Evolutionary conservation across 2,329 filamentous ascomycete species (phyloP), one percentile per base, ranked within the genome.

Genomic region (Fusarium torulosum): DNA sequence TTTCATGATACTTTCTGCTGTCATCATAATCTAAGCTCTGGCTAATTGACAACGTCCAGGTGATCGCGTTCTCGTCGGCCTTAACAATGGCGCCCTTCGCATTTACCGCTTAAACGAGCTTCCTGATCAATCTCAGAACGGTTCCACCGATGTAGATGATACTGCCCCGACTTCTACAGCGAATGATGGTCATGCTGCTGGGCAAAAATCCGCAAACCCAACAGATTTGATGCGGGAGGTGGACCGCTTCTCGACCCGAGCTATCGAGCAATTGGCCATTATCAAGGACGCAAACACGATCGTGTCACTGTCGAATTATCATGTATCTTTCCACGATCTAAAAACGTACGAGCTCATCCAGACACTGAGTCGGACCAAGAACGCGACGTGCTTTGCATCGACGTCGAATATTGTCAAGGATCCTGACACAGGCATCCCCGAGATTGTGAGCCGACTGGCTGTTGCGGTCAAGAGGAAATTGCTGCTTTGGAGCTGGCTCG

Each of bases 331-430:
- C 33, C 90, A 99, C 80, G 94, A 99, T 77, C 84, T 97, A 21
- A 89, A 95, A 67, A 92, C 89, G 29, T 97, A 96, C 79, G 86
- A 91, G 68, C 85, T 94, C 58, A 88, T 95, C 74, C 92, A 97
- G 78, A 91, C 85, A 2, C 83, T 99, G 42, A 82, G 88, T 51
- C 90, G 91, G 76, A 97, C 94, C 14, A 96, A 92, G 80, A 96
- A 96, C 71, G 95, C 96, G 15, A 90, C 90, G 3, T 90, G 90
- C 42, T 98, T 99, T 78, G 94, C 95, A 2, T 93, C 97, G 42
- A 97, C 94, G 3, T 97, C 93, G 66, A 97, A 98, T 78, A 96
- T 98, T 55, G 91, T 97, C 70, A 95, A 96, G 77, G 96, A 99
- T 78, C 82, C 89, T 7, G 88, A 88, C 49, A 97, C 93, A 0